Evolutionary conservation across 78 protist genomes (phyloP), one percentile per base, ranked within the genome.

Genomic region (Blattamonas nauphoetae): DNA sequence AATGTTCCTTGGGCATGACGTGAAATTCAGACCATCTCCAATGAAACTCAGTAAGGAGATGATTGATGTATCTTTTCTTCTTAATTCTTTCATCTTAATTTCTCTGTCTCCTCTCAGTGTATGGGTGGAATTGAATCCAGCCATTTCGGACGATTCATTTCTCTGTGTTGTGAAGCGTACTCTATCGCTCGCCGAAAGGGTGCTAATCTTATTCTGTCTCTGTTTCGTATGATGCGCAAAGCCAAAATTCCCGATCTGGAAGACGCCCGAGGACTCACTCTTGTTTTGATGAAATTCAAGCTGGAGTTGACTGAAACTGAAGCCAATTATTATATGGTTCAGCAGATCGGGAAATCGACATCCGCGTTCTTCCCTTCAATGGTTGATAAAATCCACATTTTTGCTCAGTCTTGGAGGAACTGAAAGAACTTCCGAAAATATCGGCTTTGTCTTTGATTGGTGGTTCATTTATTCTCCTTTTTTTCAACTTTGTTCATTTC

Each of bases 41-140:
- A 84, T 88, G 84, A 79, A 64, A 35, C 63, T 89, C 32, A 78
- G 83, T 3, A 45, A 86, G 80, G 87, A 85, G 45, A 89, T 89
- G 91, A 80, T 89, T 44, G 83, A 86, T 5, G 84, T 80, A 5
- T 2, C 41, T 11, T 79, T 5, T 21, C 41, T 79, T 11, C 41
- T 79, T 21, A n/a, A 32, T 79, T 21, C 83, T 21, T 6, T 79
- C 43, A 4, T 33, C 21, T 33, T 21, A 38, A 5, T 21, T 33
- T 79, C 83, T 21, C 83, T 79, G 42, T 21, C 83, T 79, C 83
- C 83, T 21, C 83, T 32, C 83, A 79, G 83, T 36, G 33, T 6
- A 86, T 86, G 88, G 85, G 85, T 32, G 88, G 88, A 3, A 34
- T 2, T 2, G 2, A 42, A 4, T 38, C 84, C 41, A 4, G 4